Conservation (phyloP, 108 stramenopile genomes). For the Tribonema minus region DNA sequence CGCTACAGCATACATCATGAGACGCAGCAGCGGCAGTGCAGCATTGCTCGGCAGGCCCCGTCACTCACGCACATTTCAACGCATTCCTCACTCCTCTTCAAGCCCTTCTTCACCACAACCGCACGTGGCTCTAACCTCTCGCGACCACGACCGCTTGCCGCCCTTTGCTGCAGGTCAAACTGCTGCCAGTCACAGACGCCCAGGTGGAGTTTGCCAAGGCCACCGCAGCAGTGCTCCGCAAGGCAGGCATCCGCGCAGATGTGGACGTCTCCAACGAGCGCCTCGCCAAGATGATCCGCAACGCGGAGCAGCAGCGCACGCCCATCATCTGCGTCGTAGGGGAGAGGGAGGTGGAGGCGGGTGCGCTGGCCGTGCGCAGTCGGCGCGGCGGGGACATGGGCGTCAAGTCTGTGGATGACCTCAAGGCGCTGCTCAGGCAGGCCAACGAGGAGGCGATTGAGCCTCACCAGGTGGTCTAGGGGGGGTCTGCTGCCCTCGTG, state of each 20-base stretch:
- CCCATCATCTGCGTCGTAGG: slow-evolving; percentile 94
- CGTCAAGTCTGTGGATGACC: slow-evolving; percentile 27
- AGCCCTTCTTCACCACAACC: too few species aligned
- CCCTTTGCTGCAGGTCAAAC: slow-evolving; percentile 62
- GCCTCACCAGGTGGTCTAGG: background rate
- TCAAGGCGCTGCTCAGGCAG: slow-evolving; percentile 3
- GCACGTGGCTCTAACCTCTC: too few species aligned
- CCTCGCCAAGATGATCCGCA: slow-evolving; percentile 91
- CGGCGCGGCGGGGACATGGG: slow-evolving; percentile 81
- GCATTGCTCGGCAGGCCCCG: too few species aligned
- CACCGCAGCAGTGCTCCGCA: slow-evolving; percentile 55
- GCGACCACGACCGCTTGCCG: too few species aligned
- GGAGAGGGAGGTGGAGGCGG: slow-evolving; percentile 78
- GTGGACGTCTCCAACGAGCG: slow-evolving; percentile 82
- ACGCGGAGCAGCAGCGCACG: slow-evolving; percentile 79
- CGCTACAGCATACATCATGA: too few species aligned
- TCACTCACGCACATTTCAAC: too few species aligned
- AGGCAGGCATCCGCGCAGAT: slow-evolving; percentile 77
- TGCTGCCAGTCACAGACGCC: slow-evolving; percentile 90
- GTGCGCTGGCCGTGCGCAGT: background rate
- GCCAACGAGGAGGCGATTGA: background rate
- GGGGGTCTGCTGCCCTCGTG: too few species aligned
- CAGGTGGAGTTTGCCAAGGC: slow-evolving; percentile 8
- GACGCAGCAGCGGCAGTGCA: too few species aligned
- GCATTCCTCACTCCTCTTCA: too few species aligned